Evolutionary conservation across 176 grass and related monocot species (phyloP), one percentile per base, ranked within the genome.

Genomic region (Elymus sibiricus): DNA sequence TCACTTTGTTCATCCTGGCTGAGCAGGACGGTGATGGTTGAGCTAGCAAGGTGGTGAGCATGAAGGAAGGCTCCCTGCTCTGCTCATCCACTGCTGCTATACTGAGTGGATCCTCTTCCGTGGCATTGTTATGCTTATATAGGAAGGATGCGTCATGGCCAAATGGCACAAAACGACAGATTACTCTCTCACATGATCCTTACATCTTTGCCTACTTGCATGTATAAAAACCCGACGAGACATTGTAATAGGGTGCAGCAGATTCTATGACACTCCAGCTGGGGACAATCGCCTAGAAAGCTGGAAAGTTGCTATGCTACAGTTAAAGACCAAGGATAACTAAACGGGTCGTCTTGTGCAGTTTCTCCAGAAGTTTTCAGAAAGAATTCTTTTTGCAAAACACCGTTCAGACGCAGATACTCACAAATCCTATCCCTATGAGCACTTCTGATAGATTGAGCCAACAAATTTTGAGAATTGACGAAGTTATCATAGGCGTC

Each of bases 41-140:
- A 39, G 37, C 37, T 42, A 42, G 39, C 39, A 2, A 42, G 39
- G 9, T 2, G 39, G 39, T 69, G 31, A 69, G 31, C 3, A 69
- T 11, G 43, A 16, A 34, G 53, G n/a, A 51, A 44, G 55, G 32
- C 79, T 78, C 17, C 32, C 58, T 46, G 12, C 43, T 0, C 43
- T 46, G 43, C 53, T 9, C 17, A 27, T 24, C 44, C 76, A 42
- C 65, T 64, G 17, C 34, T n/a, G 17, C 21, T 44, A 44, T 70
- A 24, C 44, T 79, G 1, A 9, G 37, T 70, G 89, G 59, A 87
- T 87, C 58, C 71, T 38, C n/a, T 82, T 51, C 35, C 72, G 64
- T 71, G 83, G 80, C 62, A 55, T 64, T 78, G 38, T 9, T 1
- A 22, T 34, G 83, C 53, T 90, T 86, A 78, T 90, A 90, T 90